Conservation (phyloP, 805 yeast species). For the Wickerhamiella sorbophila region DNA sequence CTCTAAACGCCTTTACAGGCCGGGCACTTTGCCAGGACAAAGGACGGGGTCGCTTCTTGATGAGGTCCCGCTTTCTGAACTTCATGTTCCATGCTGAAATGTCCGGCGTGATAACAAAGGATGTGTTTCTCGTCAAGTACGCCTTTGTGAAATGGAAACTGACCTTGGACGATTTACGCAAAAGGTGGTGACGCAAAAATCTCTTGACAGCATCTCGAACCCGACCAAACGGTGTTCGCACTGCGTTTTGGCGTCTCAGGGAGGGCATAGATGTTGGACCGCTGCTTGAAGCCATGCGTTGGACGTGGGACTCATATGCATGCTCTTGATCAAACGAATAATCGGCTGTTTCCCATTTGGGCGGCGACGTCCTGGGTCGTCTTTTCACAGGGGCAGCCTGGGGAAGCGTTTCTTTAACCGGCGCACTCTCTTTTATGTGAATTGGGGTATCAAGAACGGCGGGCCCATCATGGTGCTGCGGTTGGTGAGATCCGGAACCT, state of each 20-base stretch:
- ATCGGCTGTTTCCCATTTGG: background rate
- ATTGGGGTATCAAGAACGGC: too few relatives aligned
- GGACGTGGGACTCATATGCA: background rate
- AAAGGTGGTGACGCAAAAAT: constrained; percentile 6
- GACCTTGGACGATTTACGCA: constrained; percentile 3
- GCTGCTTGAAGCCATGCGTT: background rate
- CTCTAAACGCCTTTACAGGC: constrained; percentile 13
- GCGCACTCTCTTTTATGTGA: too few relatives aligned
- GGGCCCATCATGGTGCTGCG: too few relatives aligned
- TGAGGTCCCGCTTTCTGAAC: constrained; percentile 9
- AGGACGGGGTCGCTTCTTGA: constrained; percentile 10
- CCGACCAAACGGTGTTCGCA: constrained; percentile 6
- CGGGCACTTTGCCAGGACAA: constrained; percentile 8
- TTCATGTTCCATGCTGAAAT: constrained; percentile 9
- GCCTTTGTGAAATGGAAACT: constrained; percentile 9
- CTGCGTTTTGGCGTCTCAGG: constrained; percentile 8
- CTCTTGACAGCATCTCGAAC: constrained; percentile 8
- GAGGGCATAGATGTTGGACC: background rate
- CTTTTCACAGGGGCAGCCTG: background rate
- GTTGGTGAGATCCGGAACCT: background rate
- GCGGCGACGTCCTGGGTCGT: background rate
- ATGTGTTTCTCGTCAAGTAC: constrained; percentile 13
- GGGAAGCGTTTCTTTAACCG: background rate
- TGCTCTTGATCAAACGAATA: background rate
- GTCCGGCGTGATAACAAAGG: constrained; percentile 17